Percentiles rank a stretch among this genome's conserved stretches.
Evolutionary conservation across 257 asterid species (phyloP).

Genomic region (Solanum okadae): DNA sequence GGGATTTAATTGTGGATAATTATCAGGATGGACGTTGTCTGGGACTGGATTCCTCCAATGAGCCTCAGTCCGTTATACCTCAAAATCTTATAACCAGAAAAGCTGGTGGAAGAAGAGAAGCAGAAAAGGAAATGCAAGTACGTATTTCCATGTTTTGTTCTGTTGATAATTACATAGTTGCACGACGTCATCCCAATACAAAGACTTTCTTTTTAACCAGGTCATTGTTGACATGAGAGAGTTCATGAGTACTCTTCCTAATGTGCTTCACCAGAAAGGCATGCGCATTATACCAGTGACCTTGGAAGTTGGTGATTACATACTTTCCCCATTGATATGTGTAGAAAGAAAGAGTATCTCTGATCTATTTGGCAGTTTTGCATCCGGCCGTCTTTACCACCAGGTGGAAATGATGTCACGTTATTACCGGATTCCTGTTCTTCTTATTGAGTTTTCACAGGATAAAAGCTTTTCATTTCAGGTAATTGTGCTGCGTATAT

Average conservation of each 20-base stretch:
- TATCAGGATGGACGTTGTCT: slow-evolving; percentile 63
- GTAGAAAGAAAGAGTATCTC: slow-evolving; percentile 94
- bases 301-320: slow-evolving; percentile 94
- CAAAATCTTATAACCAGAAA: slow-evolving; percentile 75
- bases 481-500: slow-evolving; percentile 25
- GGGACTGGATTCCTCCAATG: slow-evolving; percentile 41
- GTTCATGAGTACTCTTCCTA: slow-evolving; percentile 99
- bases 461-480: slow-evolving; percentile 97
- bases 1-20: slow-evolving; percentile 9
- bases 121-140: slow-evolving; percentile 79
- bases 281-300: slow-evolving; percentile 86
- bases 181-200: background rate
- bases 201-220: slow-evolving; percentile 19
- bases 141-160: slow-evolving; percentile 5
- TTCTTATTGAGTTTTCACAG: slow-evolving; percentile 91
- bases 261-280: slow-evolving; percentile 93
- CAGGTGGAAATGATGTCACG: slow-evolving; percentile 99
- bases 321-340: slow-evolving; percentile 89
- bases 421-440: slow-evolving; percentile 86
- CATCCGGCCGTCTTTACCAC: slow-evolving; percentile 90
- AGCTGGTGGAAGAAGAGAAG: slow-evolving; percentile 89
- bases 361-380: slow-evolving; percentile 86
- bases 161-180: background rate
- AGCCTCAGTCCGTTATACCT: slow-evolving; percentile 49
- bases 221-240: slow-evolving; percentile 99